Conservation (phyloP, 441 rosid species). For the Breynia disticha region DNA sequence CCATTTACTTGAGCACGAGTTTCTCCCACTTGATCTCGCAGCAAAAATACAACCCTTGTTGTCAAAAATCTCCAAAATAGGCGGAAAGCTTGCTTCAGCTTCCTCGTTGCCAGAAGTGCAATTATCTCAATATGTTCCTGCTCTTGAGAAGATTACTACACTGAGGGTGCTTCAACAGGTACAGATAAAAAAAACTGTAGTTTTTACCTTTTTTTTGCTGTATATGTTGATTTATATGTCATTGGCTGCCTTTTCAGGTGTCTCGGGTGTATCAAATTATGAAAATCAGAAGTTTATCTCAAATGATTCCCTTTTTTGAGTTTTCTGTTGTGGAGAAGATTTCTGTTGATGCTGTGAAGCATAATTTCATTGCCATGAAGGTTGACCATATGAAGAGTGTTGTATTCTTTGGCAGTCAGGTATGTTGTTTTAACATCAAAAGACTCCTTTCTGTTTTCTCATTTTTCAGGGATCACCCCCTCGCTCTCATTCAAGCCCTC, state of each 20-base stretch:
- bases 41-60: conserved; percentile 68
- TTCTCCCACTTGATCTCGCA: conserved; percentile 79
- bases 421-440: conserved; percentile 19
- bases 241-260: conserved; percentile 41
- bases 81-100: conserved; percentile 88
- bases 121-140: conserved; percentile 72
- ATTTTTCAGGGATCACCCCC: neutral
- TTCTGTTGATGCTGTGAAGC: conserved; percentile 84
- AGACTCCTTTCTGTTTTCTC: neutral
- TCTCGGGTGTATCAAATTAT: conserved; percentile 83
- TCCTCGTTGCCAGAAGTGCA: conserved; percentile 89
- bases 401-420: conserved; percentile 61
- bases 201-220: neutral
- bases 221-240: neutral
- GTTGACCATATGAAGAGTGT: conserved; percentile 77
- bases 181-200: conserved; percentile 11
- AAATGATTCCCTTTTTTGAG: conserved; percentile 84
- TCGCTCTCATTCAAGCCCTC: neutral
- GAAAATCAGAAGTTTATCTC: conserved; percentile 65
- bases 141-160: conserved; percentile 81
- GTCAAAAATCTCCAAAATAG: conserved; percentile 67
- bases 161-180: conserved; percentile 94
- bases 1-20: conserved; percentile 84
- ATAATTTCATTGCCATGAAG: conserved; percentile 76
- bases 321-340: conserved; percentile 81